Conservation (phyloP, 2,329 filamentous ascomycete genomes). For the Penicillium sp. region DNA sequence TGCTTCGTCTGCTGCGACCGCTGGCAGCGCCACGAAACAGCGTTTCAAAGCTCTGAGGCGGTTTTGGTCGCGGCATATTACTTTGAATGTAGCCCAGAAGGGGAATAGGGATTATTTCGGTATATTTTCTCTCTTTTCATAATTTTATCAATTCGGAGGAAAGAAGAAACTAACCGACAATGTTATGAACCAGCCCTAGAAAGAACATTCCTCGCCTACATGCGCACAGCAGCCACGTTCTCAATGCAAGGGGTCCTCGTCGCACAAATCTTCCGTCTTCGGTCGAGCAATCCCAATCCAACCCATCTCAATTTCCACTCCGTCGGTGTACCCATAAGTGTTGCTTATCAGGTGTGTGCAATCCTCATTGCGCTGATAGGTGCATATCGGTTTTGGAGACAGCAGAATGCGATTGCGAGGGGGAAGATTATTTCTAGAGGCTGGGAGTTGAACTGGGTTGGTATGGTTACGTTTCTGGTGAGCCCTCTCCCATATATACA, state of each 20-base stretch:
- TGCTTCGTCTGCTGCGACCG: conserved; percentile 3
- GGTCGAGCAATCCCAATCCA: conserved; percentile 32
- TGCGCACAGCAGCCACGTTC: conserved; percentile 66
- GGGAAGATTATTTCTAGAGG: conserved; percentile 58
- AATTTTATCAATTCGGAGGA: no score
- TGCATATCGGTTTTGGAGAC: conserved; percentile 56
- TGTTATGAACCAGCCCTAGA: conserved; percentile 60
- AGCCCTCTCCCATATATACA: conserved; percentile 27
- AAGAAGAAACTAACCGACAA: background rate
- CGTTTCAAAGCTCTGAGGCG: conserved; percentile 63
- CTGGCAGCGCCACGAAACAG: conserved; percentile 36
- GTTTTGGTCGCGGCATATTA: conserved; percentile 69
- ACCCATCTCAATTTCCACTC: conserved; percentile 54
- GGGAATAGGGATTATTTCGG: conserved; percentile 42
- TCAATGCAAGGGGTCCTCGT: conserved; percentile 63
- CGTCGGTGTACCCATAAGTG: conserved; percentile 57
- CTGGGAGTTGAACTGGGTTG: conserved; percentile 54
- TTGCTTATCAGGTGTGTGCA: conserved; percentile 48
- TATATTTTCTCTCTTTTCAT: conserved; percentile 17
- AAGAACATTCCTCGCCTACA: conserved; percentile 69
- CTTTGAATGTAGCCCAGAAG: conserved; percentile 35
- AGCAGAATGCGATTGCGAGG: conserved; percentile 56
- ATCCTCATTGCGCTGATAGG: conserved; percentile 52
- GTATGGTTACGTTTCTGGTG: conserved; percentile 46
- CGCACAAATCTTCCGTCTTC: conserved; percentile 64